These are phyloP conservation scores for Solanum clarkiae DNA, from an alignment of 257 asterid genomes.

Conservation along the genomic window DNA sequence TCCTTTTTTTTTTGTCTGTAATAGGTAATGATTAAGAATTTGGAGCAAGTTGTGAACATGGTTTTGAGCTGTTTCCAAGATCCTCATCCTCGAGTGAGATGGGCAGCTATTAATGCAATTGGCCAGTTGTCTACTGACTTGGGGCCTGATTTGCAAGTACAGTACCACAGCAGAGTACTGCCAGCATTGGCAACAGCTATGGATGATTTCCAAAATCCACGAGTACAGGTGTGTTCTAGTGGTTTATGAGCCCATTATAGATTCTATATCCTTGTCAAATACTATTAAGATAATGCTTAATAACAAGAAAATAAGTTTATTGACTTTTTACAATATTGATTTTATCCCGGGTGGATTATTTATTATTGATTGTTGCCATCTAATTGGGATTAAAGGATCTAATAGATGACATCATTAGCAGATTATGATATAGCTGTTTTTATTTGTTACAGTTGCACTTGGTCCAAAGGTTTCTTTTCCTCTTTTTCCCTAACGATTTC, in stretches of 20 bases:
- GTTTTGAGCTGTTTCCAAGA: slow-evolving; percentile 90
- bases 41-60: slow-evolving; percentile 87
- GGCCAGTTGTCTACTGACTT: slow-evolving; percentile 97
- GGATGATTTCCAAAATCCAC: slow-evolving; percentile 95
- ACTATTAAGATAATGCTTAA: neutral
- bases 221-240: slow-evolving; percentile 70
- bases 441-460: neutral
- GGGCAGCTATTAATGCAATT: slow-evolving; percentile 98
- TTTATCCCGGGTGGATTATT: neutral
- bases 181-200: slow-evolving; percentile 81
- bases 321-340: neutral
- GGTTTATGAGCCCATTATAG: neutral
- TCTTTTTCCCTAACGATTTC: too few species aligned
- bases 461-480: neutral
- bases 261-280: neutral
- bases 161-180: slow-evolving; percentile 68
- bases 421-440: neutral
- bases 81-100: slow-evolving; percentile 96
- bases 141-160: slow-evolving; percentile 96
- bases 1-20: neutral
- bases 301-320: neutral
- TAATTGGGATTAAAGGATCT: neutral
- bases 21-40: slow-evolving; percentile 83
- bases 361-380: neutral
- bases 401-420: neutral